Conservation (phyloP, 345 rosid genomes). For the Geranium rotundifolium region DNA sequence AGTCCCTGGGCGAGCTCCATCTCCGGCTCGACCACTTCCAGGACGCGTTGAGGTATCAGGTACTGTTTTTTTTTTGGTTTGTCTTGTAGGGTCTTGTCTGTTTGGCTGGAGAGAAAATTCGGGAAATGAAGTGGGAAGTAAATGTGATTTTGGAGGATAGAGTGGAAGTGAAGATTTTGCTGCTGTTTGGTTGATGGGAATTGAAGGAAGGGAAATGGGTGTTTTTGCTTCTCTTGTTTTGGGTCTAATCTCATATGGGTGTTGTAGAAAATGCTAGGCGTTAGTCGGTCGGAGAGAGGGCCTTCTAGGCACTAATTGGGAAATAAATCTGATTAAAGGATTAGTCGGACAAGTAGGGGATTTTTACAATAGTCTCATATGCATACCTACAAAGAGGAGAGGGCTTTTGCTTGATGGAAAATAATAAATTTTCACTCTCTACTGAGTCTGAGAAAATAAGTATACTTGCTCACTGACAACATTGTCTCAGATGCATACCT, state of each 20-base stretch:
- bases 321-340: too few relatives aligned
- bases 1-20: slow-evolving; percentile 78
- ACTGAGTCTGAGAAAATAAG: background rate
- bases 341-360: too few relatives aligned
- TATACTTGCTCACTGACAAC: too few relatives aligned
- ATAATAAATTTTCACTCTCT: background rate
- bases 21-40: slow-evolving; percentile 54
- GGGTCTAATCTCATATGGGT: background rate
- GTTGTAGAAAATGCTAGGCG: too few relatives aligned
- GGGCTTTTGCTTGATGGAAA: background rate
- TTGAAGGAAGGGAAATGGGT: background rate
- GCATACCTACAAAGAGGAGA: background rate
- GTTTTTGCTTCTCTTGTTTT: background rate
- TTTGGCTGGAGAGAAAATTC: too few relatives aligned
- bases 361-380: too few relatives aligned
- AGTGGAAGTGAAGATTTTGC: background rate
- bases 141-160: background rate
- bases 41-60: slow-evolving; percentile 77
- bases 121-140: too few relatives aligned
- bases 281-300: too few relatives aligned
- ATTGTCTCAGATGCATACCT: too few relatives aligned
- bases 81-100: too few relatives aligned
- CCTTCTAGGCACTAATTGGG: too few relatives aligned
- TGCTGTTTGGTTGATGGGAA: background rate
- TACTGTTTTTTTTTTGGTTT: slow-evolving; percentile 6